A percentile compares a stretch with the other conserved stretches of the same genome.
Evolutionary conservation across 2,329 filamentous ascomycete genomes (phyloP).

Genomic region (Amesomyces nigricolor): DNA sequence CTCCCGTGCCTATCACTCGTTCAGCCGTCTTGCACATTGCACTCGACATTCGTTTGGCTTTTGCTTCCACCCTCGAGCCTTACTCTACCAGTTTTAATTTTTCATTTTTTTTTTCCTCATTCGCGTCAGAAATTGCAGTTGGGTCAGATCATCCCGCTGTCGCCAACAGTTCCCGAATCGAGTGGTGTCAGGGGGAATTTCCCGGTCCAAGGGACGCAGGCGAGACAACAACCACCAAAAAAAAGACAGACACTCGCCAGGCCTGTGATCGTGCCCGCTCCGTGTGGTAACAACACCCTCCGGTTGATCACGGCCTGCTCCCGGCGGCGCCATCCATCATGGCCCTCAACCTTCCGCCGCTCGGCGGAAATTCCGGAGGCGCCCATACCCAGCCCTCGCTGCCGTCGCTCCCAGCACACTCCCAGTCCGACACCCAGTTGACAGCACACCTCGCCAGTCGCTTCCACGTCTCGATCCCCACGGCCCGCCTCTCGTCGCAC

Average conservation of each 20-base stretch:
- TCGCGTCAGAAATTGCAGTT: background rate
- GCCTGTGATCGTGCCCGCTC: background rate
- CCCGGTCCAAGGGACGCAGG: background rate
- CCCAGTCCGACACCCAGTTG: conserved; percentile 60
- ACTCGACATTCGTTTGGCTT: conserved; percentile 26
- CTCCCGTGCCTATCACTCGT: conserved; percentile 24
- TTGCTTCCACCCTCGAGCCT: conserved; percentile 2
- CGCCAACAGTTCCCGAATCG: background rate
- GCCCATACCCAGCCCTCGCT: conserved; percentile 80
- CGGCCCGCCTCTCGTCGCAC: conserved; percentile 83
- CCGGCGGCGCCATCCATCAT: conserved; percentile 41
- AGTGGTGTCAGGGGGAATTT: conserved; percentile 2
- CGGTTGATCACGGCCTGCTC: conserved; percentile 22
- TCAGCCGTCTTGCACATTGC: conserved; percentile 22
- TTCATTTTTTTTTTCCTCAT: conserved; percentile 5
- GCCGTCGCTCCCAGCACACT: conserved; percentile 78
- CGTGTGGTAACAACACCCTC: background rate
- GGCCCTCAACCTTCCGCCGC: conserved; percentile 53
- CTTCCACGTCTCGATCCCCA: conserved; percentile 87
- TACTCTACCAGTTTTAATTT: conserved; percentile 2
- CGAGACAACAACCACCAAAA: background rate
- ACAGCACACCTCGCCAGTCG: conserved; percentile 80
- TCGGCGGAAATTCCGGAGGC: conserved; percentile 45
- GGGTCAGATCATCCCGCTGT: background rate
- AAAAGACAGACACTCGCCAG: background rate